Conservation (phyloP, 139 green algal genomes). For the Astrephomene gubernaculifera region DNA sequence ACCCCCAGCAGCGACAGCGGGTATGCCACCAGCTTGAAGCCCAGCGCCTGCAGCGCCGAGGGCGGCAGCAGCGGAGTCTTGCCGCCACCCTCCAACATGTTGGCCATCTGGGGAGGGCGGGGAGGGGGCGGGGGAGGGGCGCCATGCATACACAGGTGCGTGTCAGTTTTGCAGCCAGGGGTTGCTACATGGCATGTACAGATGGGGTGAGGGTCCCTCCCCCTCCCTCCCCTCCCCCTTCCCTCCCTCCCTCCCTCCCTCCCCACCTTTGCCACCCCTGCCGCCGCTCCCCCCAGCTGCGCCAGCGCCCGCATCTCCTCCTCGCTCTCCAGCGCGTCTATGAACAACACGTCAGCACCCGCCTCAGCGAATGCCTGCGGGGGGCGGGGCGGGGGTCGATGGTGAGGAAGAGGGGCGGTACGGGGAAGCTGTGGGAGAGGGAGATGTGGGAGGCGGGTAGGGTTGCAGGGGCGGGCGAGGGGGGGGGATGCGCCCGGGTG, state of each 20-base stretch:
- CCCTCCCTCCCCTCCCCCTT: too few species aligned
- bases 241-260: too few species aligned
- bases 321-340: slow-evolving; percentile 90
- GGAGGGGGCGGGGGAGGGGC: background rate
- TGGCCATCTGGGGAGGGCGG: slow-evolving; percentile 89
- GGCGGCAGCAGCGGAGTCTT: slow-evolving; percentile 92
- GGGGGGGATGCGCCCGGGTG: too few species aligned
- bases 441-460: too few species aligned
- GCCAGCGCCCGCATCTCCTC: slow-evolving; percentile 90
- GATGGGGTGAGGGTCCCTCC: too few species aligned
- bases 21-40: slow-evolving; percentile 83
- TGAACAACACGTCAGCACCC: slow-evolving; percentile 95
- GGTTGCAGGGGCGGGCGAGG: too few species aligned
- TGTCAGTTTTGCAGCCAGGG: too few species aligned
- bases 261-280: slow-evolving; percentile 68
- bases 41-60: slow-evolving; percentile 69
- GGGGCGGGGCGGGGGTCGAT: background rate
- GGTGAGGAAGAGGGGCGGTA: background rate
- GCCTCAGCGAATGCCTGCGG: slow-evolving; percentile 87
- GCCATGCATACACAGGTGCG: background rate
- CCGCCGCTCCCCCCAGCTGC: slow-evolving; percentile 52
- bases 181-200: too few species aligned
- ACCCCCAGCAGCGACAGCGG: slow-evolving; percentile 88
- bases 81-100: slow-evolving; percentile 96
- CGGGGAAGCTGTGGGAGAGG: too few species aligned